A percentile compares a stretch with the other conserved stretches of the same genome.
Evolutionary conservation across 768 basidiomycete genomes (phyloP).

Genomic region (Clitopilus hobsonii): DNA sequence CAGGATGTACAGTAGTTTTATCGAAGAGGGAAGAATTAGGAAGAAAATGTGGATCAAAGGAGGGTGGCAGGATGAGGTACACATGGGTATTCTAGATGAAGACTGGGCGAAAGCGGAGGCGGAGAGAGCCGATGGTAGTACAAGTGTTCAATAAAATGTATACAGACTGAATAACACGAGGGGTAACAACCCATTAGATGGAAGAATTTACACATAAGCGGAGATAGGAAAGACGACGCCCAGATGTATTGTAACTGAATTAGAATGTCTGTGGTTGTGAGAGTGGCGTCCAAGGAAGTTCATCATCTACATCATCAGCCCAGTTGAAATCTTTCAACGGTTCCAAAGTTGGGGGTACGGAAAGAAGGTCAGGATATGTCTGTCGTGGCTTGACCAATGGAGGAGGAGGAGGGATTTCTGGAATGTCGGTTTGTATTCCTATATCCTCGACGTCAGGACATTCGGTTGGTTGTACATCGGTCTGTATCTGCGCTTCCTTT

Average conservation of each 20-base stretch:
- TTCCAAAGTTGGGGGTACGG: not conserved
- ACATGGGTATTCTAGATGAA: conserved; percentile 19
- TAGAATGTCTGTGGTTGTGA: not conserved
- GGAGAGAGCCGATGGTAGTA: not conserved
- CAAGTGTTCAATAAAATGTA: not conserved
- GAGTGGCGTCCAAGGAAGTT: not conserved
- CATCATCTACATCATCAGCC: not conserved
- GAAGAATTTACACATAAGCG: too few species aligned
- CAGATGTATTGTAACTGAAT: too few species aligned
- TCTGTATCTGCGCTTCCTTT: not conserved
- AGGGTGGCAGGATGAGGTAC: conserved; percentile 15
- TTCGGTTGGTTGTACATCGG: not conserved
- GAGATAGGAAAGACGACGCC: too few species aligned
- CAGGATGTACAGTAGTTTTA: conserved; percentile 13
- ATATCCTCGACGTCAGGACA: too few species aligned
- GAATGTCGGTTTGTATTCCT: too few species aligned
- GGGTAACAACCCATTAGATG: too few species aligned
- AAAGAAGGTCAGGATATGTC: not conserved
- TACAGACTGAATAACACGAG: too few species aligned
- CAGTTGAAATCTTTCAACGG: not conserved
- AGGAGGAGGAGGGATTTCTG: too few species aligned
- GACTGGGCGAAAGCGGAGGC: conserved; percentile 12
- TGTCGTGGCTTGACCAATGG: not conserved
- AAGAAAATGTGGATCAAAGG: conserved; percentile 15
- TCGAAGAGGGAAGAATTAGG: conserved; percentile 16